phyloP scores from a whole-genome alignment of 768 basidiomycete genomes.

The Scleroderma citrinum region DNA sequence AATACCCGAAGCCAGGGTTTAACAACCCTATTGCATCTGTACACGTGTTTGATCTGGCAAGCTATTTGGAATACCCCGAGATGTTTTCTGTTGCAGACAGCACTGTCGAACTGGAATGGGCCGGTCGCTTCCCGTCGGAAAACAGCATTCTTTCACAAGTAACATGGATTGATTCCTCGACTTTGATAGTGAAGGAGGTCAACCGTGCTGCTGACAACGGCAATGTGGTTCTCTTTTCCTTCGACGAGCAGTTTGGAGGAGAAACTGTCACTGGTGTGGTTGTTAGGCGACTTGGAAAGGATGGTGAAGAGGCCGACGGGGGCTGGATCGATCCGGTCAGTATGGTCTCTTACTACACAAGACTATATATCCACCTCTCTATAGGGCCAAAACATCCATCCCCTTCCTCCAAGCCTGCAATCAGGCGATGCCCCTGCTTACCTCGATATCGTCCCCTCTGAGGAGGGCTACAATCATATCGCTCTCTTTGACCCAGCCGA shows the following conservation, averaged over 20 bases:
- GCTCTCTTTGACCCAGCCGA: slow-evolving; percentile 82
- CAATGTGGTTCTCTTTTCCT: slow-evolving; percentile 71
- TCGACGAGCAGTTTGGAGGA: slow-evolving; percentile 25
- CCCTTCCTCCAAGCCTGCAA: slow-evolving; percentile 43
- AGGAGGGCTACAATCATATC: slow-evolving; percentile 85
- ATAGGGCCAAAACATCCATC: slow-evolving; percentile 60
- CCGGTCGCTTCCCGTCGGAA: slow-evolving; percentile 43
- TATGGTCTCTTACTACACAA: slow-evolving; percentile 9
- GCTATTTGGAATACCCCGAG: slow-evolving; percentile 35
- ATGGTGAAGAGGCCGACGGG: slow-evolving; percentile 83
- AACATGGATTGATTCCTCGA: slow-evolving; percentile 75
- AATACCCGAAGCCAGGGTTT: slow-evolving; percentile 88
- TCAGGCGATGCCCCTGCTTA: slow-evolving; percentile 56
- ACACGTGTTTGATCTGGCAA: slow-evolving; percentile 73
- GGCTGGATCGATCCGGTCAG: slow-evolving; percentile 92
- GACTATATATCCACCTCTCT: slow-evolving; percentile 10
- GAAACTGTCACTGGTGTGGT: slow-evolving; percentile 41
- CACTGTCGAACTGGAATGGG: slow-evolving; percentile 64
- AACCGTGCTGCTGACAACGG: slow-evolving; percentile 80
- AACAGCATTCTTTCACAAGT: slow-evolving; percentile 79
- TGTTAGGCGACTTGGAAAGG: slow-evolving; percentile 70
- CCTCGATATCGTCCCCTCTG: slow-evolving; percentile 81
- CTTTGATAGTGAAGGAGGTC: slow-evolving; percentile 79
- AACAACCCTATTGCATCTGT: slow-evolving; percentile 81
- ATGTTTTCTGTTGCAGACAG: slow-evolving; percentile 32